A percentile compares a stretch with the other conserved stretches of the same genome.
phyloP scores from a whole-genome alignment of 2,329 filamentous ascomycete species.

The Metarhizium sp. region DNA sequence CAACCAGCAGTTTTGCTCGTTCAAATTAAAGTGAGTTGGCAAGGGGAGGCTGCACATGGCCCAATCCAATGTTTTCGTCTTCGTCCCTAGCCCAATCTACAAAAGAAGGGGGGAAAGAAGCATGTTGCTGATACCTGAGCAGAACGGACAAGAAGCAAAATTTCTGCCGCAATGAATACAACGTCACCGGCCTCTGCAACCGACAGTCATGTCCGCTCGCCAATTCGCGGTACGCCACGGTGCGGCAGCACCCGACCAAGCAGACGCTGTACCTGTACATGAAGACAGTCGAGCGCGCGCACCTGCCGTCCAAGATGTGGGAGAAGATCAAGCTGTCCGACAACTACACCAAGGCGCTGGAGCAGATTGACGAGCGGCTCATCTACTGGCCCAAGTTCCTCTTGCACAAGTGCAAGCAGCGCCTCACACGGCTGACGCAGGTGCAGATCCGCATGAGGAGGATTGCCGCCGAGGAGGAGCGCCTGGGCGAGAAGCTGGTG shows the following conservation, averaged over 20 bases:
- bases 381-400: conserved; percentile 95
- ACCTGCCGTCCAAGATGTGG: conserved; percentile 88
- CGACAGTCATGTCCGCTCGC: conserved; percentile 84
- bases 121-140: conserved; percentile 17
- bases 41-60: not conserved
- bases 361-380: conserved; percentile 75
- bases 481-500: conserved; percentile 80
- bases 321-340: conserved; percentile 81
- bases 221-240: conserved; percentile 86
- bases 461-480: conserved; percentile 80
- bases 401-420: conserved; percentile 92
- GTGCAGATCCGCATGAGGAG: conserved; percentile 74
- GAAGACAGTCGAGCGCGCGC: conserved; percentile 85
- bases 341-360: conserved; percentile 84
- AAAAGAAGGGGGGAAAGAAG: not conserved
- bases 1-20: conserved; percentile 89
- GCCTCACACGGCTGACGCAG: conserved; percentile 84
- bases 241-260: conserved; percentile 72
- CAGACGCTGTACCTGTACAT: conserved; percentile 90
- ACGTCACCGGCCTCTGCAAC: conserved; percentile 74
- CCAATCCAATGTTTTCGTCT: not conserved
- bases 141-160: conserved; percentile 79
- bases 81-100: not conserved
- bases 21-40: conserved; percentile 71
- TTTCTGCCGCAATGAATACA: conserved; percentile 94